Conservation (phyloP, 2,329 filamentous ascomycete species). For the Colletotrichum musae region DNA sequence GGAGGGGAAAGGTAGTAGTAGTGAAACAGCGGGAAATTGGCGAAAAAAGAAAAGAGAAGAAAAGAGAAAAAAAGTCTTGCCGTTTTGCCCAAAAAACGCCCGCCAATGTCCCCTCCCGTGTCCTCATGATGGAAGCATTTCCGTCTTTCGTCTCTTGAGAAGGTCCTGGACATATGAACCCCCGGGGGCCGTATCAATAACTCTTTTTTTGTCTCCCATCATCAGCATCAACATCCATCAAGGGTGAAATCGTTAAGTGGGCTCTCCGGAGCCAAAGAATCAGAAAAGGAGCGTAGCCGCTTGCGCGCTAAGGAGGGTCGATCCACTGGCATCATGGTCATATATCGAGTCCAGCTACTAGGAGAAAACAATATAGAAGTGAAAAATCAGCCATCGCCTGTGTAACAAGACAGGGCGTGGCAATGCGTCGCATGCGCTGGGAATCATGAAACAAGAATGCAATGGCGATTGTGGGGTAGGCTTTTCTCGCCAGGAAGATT, state of each 20-base stretch:
- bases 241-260: constrained; percentile 27
- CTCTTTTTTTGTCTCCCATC: constrained; percentile 32
- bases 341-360: constrained; percentile 41
- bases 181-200: constrained; percentile 35
- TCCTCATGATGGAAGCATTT: constrained; percentile 37
- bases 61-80: constrained; percentile 15
- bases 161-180: constrained; percentile 31
- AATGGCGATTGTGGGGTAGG: constrained; percentile 36
- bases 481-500: constrained; percentile 27
- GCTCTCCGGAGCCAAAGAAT: constrained; percentile 28
- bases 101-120: constrained; percentile 31
- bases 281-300: constrained; percentile 29
- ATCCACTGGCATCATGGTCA: constrained; percentile 39
- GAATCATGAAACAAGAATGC: constrained; percentile 42
- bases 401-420: constrained; percentile 27
- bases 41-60: constrained; percentile 8
- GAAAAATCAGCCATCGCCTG: constrained; percentile 27
- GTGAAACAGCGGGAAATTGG: too few relatives aligned
- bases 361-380: constrained; percentile 38
- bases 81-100: constrained; percentile 31
- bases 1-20: too few relatives aligned
- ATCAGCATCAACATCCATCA: constrained; percentile 33
- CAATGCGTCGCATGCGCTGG: constrained; percentile 40
- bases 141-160: constrained; percentile 38
- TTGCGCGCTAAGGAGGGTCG: constrained; percentile 31